Percentiles rank a stretch among this genome's conserved stretches.
phyloP scores from a whole-genome alignment of 2,329 filamentous ascomycete species.

The Trichoderma polysporum region DNA sequence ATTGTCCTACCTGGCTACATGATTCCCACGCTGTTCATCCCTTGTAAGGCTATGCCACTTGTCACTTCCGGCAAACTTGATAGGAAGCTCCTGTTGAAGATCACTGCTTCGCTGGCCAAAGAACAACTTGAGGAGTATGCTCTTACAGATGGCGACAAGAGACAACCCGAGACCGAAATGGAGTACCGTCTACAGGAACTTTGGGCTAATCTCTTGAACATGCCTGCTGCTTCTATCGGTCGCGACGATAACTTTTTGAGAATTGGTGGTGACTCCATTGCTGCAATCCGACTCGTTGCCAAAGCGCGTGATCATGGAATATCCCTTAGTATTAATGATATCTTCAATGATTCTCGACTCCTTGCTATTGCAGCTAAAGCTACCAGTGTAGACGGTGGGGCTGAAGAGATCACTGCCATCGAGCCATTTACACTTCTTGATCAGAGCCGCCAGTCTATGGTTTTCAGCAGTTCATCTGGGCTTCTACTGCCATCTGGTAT shows the following conservation, averaged over 20 bases:
- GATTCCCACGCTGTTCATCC: constrained; percentile 14
- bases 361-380: constrained; percentile 10
- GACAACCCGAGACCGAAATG: constrained; percentile 9
- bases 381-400: neutral
- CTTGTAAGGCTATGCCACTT: constrained; percentile 15
- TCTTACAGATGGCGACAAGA: neutral
- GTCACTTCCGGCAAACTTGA: constrained; percentile 19
- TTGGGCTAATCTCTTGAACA: constrained; percentile 17
- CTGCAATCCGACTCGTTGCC: constrained; percentile 13
- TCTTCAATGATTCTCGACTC: constrained; percentile 15
- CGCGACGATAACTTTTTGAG: constrained; percentile 20
- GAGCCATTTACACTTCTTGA: constrained; percentile 1
- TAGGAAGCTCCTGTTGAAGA: constrained; percentile 2
- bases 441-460: neutral
- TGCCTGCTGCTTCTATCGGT: constrained; percentile 16
- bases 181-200: constrained; percentile 8
- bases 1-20: constrained; percentile 14
- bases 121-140: constrained; percentile 7
- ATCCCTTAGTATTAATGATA: constrained; percentile 2
- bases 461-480: neutral
- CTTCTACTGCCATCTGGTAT: neutral
- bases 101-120: neutral
- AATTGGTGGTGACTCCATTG: constrained; percentile 23
- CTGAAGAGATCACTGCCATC: neutral
- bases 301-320: constrained; percentile 3